Base-by-base conservation (phyloP, 805 yeast genomes). In the Yarrowia porcina region DNA sequence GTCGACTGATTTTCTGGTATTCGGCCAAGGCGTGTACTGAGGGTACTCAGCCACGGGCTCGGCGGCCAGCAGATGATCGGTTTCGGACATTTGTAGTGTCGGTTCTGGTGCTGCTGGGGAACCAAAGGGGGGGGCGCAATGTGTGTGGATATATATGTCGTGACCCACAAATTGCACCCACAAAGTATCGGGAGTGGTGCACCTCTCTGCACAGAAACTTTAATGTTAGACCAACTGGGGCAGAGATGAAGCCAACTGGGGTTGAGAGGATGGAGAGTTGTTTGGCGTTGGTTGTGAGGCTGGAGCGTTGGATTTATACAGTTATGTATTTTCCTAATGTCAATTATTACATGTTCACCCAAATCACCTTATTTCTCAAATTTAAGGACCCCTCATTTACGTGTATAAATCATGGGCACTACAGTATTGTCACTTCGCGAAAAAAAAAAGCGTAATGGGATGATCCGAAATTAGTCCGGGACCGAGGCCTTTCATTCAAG, bases 11-110 rank as follows among this genome's bases (percentile, higher is more conserved):
- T 56, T 56, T 38, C 49, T 35, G n/a, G 39, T 18, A 21, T 6
- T 28, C 28, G 61, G 61, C 61, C 61, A 56, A 11, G 59, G 59
- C 35, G 44, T 52, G 59, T 52, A 52, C 59, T 52, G 44, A 17
- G 59, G 59, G 59, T 52, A 52, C 59, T 52, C 59, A 25, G 59
- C 25, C 59, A 36, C 59, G 44, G 59, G 32, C 33, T 52, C 44
- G 17, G 59, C 59, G 15, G 33, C 59, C 42, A 52, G 44, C 44
- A 52, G 18, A 20, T 52, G 39, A 42, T 52, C 59, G 33, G 59
- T 52, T 52, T 52, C 59, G 33, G 59, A 52, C 59, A 52, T 52
- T 27, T 28, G 11, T 12, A 12, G 20, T 32, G 39, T 32, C 25
- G n/a, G 20, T 18, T n/a, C 25, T 15, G 17, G 36, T 45, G 36